Conservation (phyloP, 2,329 filamentous ascomycete species). For the Ceratocystis smalleyi region DNA sequence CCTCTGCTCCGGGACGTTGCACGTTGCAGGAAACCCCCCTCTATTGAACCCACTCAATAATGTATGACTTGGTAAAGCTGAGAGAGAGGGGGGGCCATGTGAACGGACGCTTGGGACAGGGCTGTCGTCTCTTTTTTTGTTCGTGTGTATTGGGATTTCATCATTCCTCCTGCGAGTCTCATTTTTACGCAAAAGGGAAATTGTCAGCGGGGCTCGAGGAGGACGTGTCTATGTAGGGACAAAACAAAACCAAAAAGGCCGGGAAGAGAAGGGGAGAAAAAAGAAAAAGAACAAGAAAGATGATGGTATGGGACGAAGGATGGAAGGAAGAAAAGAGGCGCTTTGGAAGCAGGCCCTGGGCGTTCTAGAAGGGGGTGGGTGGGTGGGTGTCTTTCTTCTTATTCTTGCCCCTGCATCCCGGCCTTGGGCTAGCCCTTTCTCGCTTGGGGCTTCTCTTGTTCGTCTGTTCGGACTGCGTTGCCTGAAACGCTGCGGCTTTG, state of each 20-base stretch:
- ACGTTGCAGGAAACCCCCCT: too few relatives aligned
- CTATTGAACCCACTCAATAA: too few relatives aligned
- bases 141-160: not conserved
- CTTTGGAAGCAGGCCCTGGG: not conserved
- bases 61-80: not conserved
- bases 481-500: slow-evolving; percentile 5
- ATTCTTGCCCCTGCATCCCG: not conserved
- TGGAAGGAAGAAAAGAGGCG: not conserved
- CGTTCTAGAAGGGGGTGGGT: not conserved
- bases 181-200: not conserved
- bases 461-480: not conserved
- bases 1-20: not conserved
- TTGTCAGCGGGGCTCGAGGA: not conserved
- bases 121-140: not conserved
- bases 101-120: not conserved
- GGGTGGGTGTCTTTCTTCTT: not conserved
- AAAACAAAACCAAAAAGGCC: not conserved
- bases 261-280: not conserved
- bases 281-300: not conserved
- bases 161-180: not conserved
- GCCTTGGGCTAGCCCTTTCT: not conserved
- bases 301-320: not conserved
- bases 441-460: not conserved
- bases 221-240: not conserved
- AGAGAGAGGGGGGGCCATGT: not conserved